Base-by-base conservation (phyloP, 2,329 filamentous ascomycete species). In the Pleoardoris graminearum region DNA sequence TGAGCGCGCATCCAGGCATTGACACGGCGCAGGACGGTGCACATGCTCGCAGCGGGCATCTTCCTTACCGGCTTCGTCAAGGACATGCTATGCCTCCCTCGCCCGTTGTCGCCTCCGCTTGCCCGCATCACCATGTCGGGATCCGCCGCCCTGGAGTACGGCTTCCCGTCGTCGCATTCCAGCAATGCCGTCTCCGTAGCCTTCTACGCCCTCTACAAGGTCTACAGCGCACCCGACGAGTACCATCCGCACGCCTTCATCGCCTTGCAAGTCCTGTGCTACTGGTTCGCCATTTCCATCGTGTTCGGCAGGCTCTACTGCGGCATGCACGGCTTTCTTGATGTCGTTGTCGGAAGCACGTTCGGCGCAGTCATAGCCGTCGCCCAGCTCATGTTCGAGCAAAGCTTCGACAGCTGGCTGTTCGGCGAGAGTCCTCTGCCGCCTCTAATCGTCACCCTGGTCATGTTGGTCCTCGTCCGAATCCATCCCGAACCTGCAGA, bases 41-140 rank as follows among this genome's bases (percentile, higher is more conserved):
- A 84, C 76, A 82, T 82, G 85, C 82, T 88, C 73, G 85, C 85
- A 60, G 81, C 85, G 57, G 87, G 80, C 73, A 86, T 89, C 44
- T 80, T 82, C 65, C 70, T 74, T 74, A 96, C 90, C 51, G 94
- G 94, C 52, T 96, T 96, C 73, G 76, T 97, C 65, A 99, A 99
- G 72, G 94, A 99, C 73, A 82, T 97, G 74, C 84, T 93, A 66
- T 97, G 94, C 67, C 83, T 99, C 16, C 94, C 94, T 12, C 85
- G 94, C 23, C 94, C 94, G 1, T 79, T 97, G 19, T 97, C 92
- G 3, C 94, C 94, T 17, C 94, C 94, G 1, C 81, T 99, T 14
- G 87, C 95, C 54, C 86, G 94, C 48, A 97, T 99, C 71, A 97
- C 92, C 61, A 97, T 97, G 92, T 97, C 93, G 45, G 92, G 92